Evolutionary conservation across 2,329 filamentous ascomycete species (phyloP), one percentile per base, ranked within the genome.

Genomic region (Aspergillus cejpii): DNA sequence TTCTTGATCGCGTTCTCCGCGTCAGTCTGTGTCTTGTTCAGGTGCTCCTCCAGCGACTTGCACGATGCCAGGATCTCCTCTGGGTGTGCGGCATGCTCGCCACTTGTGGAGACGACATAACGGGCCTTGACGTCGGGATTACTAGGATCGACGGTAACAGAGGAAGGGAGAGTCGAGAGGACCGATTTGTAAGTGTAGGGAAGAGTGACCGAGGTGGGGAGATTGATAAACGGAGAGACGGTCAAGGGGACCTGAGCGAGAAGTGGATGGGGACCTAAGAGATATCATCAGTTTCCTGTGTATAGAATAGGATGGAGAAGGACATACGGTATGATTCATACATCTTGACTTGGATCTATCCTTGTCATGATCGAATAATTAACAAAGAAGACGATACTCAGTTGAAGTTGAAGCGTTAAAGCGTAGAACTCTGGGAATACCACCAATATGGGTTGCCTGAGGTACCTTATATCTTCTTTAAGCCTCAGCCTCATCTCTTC

Each of bases 171-270:
- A 2, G 88, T 85, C 1, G 88, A 91, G 0, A 91, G 87, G 62
- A 97, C 84, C 8, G 82, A 78, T 64, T 90, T 91, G 77, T 96
- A 97, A 56, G 88, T 94, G 73, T 97, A 97, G 19, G 92, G 91
- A 6, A 98, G 80, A 0, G 90, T 95, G 15, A 90, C 86, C 20
- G 91, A 85, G 23, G 87, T 84, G 8, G 92, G 92, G 24, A 98
- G 83, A 48, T 84, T 85, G 58, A 97, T 81, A 72, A 96, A 96
- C 20, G 92, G 92, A 2, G 91, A 96, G 36, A 97, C 89, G 39
- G 89, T 94, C 44, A 98, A 74, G 23, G 92, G 89, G 31, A 97
- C 82, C 71, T 98, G 92, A 54, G 90, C 86, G 37, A 98, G 81
- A 53, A 96, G 80, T 12, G 85, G 87, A 70, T 96, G 89, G 12